Conservation (phyloP, 805 yeast genomes). For the Saccharomycopsis schoenii region DNA sequence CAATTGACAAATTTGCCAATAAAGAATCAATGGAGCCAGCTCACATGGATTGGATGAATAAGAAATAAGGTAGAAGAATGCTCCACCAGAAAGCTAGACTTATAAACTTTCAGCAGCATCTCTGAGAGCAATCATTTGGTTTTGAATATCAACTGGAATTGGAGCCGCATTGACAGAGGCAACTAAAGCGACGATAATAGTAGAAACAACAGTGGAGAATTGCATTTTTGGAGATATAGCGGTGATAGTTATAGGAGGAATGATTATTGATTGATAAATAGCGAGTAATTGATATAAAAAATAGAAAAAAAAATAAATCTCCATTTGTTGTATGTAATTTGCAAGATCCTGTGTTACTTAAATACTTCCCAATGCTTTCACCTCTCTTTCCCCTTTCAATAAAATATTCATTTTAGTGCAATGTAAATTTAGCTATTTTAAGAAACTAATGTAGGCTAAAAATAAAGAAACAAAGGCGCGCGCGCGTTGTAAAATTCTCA, state of each 20-base stretch:
- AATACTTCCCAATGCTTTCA: background rate
- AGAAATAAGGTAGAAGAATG: background rate
- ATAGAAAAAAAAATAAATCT: background rate
- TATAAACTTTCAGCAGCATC: background rate
- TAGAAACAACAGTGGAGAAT: slow-evolving; percentile 14
- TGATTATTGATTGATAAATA: background rate
- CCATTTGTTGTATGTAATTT: background rate
- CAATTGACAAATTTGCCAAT: background rate
- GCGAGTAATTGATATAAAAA: background rate
- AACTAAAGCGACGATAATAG: slow-evolving; percentile 11
- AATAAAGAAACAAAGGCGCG: background rate
- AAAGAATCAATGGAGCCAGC: background rate
- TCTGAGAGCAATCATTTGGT: slow-evolving; percentile 5
- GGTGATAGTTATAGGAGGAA: background rate
- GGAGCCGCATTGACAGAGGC: slow-evolving; percentile 17
- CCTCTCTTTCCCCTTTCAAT: background rate
- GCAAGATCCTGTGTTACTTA: background rate
- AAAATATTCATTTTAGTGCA: background rate
- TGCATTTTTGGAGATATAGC: slow-evolving; percentile 10
- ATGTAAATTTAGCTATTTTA: background rate
- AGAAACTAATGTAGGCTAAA: background rate
- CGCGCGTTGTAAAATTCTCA: background rate
- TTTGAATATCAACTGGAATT: slow-evolving; percentile 16
- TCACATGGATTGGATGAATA: background rate
- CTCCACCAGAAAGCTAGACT: background rate